These are phyloP conservation scores for Globisporangium takayamanum DNA, from an alignment of 352 stramenopile genomes.

Conservation along the genomic window DNA sequence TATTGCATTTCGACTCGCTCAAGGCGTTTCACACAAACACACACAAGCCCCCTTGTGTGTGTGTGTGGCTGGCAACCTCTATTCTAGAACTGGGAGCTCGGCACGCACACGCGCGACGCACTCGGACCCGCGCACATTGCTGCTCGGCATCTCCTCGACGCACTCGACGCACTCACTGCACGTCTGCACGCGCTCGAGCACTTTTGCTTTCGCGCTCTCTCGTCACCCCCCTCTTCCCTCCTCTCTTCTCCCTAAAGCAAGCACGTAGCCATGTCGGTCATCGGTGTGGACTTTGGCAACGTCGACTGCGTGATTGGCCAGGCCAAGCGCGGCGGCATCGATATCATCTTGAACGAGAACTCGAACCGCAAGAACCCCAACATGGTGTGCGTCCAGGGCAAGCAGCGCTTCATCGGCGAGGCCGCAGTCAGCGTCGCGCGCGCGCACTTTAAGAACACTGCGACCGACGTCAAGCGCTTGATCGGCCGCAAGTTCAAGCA, in stretches of 20 bases:
- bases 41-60: no score
- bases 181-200: constrained; percentile 4
- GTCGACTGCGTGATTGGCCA: constrained; percentile 95
- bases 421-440: constrained; percentile 85
- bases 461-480: constrained; percentile 95
- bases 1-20: no score
- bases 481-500: constrained; percentile 96
- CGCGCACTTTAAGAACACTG: constrained; percentile 98
- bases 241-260: constrained; percentile 4
- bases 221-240: background rate
- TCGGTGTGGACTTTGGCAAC: constrained; percentile 97
- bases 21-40: no score
- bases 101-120: background rate
- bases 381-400: constrained; percentile 84
- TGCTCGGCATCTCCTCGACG: background rate
- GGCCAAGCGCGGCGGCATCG: constrained; percentile 94
- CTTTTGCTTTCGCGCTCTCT: constrained; percentile 6
- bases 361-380: constrained; percentile 98
- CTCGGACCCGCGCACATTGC: background rate
- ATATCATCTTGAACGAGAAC: constrained; percentile 99
- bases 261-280: constrained; percentile 89
- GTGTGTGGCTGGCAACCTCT: constrained; percentile 12
- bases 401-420: constrained; percentile 93
- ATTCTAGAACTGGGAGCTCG: constrained; percentile 22
- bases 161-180: background rate